Conservation (phyloP, 345 rosid genomes). For the Firmiana major region DNA sequence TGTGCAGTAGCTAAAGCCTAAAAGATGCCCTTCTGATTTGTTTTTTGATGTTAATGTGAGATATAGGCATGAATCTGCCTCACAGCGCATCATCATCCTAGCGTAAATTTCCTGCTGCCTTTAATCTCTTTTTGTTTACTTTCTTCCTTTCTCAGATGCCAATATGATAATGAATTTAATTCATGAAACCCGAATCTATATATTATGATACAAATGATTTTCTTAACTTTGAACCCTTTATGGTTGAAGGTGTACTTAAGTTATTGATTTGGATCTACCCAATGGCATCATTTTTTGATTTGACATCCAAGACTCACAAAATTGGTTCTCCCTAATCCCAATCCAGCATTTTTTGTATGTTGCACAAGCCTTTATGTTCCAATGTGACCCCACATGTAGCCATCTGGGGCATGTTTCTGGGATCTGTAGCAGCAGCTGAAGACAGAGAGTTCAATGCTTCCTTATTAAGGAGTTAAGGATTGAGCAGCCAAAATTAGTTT, state of each 20-base stretch:
- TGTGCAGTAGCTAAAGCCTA: background rate
- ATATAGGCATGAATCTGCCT: background rate
- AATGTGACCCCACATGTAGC: background rate
- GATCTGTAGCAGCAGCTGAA: background rate
- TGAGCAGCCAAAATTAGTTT: background rate
- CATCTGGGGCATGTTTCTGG: background rate
- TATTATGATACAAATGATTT: background rate
- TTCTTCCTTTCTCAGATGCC: background rate
- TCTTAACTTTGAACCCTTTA: background rate
- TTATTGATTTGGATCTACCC: too few relatives aligned
- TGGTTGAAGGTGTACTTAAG: background rate
- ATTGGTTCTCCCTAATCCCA: too few relatives aligned
- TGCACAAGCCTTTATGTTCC: background rate
- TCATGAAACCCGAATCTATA: background rate
- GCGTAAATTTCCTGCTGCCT: constrained; percentile 1
- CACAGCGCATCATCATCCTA: background rate
- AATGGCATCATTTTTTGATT: too few relatives aligned
- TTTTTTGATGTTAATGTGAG: background rate
- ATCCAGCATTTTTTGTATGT: too few relatives aligned
- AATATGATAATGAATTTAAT: background rate
- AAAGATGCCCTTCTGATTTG: background rate
- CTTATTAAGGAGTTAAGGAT: background rate
- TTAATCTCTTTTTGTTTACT: too few relatives aligned
- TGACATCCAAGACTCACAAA: too few relatives aligned
- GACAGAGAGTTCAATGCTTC: background rate